Conservation (phyloP, 2,329 filamentous ascomycete species). For the Cadophora gregata region DNA sequence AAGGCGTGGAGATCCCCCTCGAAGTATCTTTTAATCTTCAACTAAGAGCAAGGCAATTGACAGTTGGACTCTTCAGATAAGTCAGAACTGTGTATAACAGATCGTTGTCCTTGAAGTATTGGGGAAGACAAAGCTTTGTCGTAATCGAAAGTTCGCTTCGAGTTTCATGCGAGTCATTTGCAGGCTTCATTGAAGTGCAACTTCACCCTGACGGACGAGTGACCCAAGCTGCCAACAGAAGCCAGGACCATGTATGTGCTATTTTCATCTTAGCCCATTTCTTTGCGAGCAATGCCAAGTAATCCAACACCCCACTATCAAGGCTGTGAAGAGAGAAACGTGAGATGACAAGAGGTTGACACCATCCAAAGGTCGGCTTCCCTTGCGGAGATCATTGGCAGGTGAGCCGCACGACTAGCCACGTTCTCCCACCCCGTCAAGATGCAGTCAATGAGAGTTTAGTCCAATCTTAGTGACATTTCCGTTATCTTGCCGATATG, state of each 20-base stretch:
- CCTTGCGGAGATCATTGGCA: background rate
- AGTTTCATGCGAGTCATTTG: background rate
- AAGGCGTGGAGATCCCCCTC: background rate
- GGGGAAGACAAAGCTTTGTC: background rate
- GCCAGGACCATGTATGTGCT: background rate
- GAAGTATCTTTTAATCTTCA: background rate
- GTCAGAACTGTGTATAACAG: background rate
- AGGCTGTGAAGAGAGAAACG: background rate
- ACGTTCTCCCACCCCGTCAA: background rate
- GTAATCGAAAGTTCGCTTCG: background rate
- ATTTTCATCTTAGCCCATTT: background rate
- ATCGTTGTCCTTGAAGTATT: background rate
- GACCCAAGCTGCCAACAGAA: background rate
- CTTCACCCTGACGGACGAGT: background rate
- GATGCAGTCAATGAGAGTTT: background rate
- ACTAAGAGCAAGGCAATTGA: background rate
- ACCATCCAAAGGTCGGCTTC: too few relatives aligned
- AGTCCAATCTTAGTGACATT: background rate
- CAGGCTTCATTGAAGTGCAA: background rate
- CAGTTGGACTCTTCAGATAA: background rate
- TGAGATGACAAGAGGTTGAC: too few relatives aligned
- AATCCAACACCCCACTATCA: background rate
- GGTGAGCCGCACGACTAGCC: background rate
- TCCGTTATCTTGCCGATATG: background rate
- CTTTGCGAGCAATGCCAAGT: background rate